Percentiles rank a stretch among this genome's conserved stretches.
Evolutionary conservation across 441 rosid genomes (phyloP).

Genomic region (Theobroma grandiflorum): DNA sequence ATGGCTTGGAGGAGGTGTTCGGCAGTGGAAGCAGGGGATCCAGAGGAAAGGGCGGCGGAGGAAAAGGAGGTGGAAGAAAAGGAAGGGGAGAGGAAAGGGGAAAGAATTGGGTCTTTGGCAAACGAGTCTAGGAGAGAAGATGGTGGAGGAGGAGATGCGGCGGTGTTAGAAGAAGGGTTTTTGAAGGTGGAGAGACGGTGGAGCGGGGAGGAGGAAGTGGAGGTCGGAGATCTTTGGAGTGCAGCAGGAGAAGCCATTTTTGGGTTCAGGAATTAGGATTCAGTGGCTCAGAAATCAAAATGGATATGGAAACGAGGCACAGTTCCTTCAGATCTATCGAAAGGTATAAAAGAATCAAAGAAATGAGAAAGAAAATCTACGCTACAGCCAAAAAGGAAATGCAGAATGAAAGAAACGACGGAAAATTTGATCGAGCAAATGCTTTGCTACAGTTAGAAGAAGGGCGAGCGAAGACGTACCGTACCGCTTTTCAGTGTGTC

Average conservation of each 20-base stretch:
- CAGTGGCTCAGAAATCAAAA: not conserved
- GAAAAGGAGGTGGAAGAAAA: constrained; percentile 94
- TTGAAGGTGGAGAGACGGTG: constrained; percentile 84
- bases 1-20: constrained; percentile 94
- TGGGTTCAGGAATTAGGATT: not conserved
- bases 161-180: constrained; percentile 41
- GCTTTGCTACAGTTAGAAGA: not conserved
- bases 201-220: constrained; percentile 61
- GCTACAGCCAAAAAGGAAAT: not conserved
- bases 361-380: not conserved
- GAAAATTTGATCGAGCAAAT: not conserved
- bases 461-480: not conserved
- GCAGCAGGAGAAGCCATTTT: constrained; percentile 34
- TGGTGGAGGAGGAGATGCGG: constrained; percentile 36
- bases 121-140: constrained; percentile 73
- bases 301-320: not conserved
- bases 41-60: constrained; percentile 92
- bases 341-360: not conserved
- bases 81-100: constrained; percentile 85
- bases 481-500: too few species aligned
- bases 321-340: not conserved
- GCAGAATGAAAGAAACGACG: not conserved
- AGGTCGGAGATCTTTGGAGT: constrained; percentile 49
- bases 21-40: constrained; percentile 97
- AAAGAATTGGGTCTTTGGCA: constrained; percentile 71